A percentile compares a stretch with the other conserved stretches of the same genome.
Evolutionary conservation across 176 grass and related monocot genomes (phyloP).

Genomic region (Guadua angustifolia): DNA sequence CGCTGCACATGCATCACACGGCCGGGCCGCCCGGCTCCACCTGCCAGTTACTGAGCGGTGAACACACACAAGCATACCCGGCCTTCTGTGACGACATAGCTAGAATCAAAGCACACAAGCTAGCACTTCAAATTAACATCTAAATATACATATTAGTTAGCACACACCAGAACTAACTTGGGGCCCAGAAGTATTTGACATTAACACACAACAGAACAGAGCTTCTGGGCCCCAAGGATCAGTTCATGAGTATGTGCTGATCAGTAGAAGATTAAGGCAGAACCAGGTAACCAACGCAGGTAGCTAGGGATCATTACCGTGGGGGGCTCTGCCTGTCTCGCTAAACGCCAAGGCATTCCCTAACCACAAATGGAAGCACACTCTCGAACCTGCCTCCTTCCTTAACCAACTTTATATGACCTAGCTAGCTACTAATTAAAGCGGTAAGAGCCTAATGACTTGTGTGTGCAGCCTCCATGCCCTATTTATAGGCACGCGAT

Average conservation of each 20-base stretch:
- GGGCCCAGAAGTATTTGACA: neutral
- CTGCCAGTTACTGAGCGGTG: neutral
- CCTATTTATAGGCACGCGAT: conserved; percentile 55
- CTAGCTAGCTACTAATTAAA: conserved; percentile 21
- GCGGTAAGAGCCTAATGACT: conserved; percentile 26
- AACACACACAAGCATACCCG: neutral
- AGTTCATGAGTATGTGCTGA: neutral
- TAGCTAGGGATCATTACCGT: conserved; percentile 11
- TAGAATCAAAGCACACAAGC: no score
- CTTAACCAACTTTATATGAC: conserved; percentile 8
- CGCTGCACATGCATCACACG: neutral
- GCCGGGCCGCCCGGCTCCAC: neutral
- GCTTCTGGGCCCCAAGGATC: neutral
- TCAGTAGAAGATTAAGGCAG: neutral
- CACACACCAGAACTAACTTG: no score
- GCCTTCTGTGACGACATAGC: no score
- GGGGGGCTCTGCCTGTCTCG: conserved; percentile 41
- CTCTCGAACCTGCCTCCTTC: conserved; percentile 31
- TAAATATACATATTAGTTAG: no score
- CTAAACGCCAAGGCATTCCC: conserved; percentile 53
- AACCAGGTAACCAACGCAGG: neutral
- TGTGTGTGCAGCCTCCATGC: conserved; percentile 7
- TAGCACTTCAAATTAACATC: neutral
- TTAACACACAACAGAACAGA: neutral
- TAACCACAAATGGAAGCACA: neutral